Base-by-base conservation (phyloP, 768 basidiomycete genomes). In the Termitomyces sp. region DNA sequence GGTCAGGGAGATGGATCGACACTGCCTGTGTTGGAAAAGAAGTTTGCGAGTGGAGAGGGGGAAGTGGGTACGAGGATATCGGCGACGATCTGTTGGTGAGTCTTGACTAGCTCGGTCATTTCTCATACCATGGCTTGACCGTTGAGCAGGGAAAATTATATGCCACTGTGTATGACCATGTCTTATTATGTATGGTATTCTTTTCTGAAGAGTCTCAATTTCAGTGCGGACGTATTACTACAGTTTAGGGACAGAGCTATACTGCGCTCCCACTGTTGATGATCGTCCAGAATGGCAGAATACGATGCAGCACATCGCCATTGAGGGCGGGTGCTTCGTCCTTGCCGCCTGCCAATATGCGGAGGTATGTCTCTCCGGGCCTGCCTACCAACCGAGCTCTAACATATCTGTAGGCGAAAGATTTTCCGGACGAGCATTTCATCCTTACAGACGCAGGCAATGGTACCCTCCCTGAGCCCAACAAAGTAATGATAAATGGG, bases 311-410 rank as follows among this genome's bases (percentile, higher is more conserved):
- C 86, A 87, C 65, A 85, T 89, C 53, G 87, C 88, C 0, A 72
- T 85, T 39, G 88, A 89, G 68, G 88, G 88, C 11, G 80, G 88
- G 28, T 87, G 86, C 71, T 87, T 88, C 70, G 88, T 89, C 54
- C 74, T 89, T 28, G 79, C 83, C 15, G 86, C 85, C 4, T 87
- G 83, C 57, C 84, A 87, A 66, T 87, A 79, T 67, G 78, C 84
- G 0, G 76, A 80, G 60, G 82, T 61, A 36, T 24, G 32, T 55
- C 13, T 11, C 24, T n/a, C 18, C 1, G 4, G 28, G 44, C 49
- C 36, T 32, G 12, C 18, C 2, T 11, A 35, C 11, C 38, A 12
- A n/a, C 35, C 15, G 8, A 81, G 63, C 76, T 20, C n/a, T 5
- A 12, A 56, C 42, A 44, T 3, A 1, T n/a, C 16, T 38, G 12